Evolutionary conservation across 83 land plant species (phyloP).

Genomic region (Larix sibirica): DNA sequence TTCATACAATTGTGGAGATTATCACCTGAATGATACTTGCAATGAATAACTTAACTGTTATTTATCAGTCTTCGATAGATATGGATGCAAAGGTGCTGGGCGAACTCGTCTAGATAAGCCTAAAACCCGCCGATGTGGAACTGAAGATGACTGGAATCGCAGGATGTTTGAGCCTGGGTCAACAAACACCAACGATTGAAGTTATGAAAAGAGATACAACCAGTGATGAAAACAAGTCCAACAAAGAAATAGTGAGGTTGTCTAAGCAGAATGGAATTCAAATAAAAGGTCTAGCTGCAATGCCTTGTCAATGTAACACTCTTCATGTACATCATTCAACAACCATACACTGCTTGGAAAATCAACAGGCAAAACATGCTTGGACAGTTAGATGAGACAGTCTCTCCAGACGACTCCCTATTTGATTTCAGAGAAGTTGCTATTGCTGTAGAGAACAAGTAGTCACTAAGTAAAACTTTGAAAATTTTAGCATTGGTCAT

Average conservation of each 20-base stretch:
- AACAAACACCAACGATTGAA: background rate
- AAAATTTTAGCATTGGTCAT: no score
- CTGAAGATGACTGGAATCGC: slow-evolving; percentile 6
- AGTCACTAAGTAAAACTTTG: no score
- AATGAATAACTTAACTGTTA: background rate
- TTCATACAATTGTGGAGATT: background rate
- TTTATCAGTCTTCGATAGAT: slow-evolving; percentile 6
- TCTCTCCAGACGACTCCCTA: background rate
- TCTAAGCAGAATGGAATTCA: no score
- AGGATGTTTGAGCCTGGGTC: background rate
- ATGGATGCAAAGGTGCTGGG: slow-evolving; percentile 13
- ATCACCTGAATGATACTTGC: background rate
- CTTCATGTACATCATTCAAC: no score
- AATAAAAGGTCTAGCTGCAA: background rate
- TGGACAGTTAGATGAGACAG: background rate
- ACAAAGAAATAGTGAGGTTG: no score
- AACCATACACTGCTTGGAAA: background rate
- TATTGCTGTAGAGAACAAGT: background rate
- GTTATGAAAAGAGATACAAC: background rate
- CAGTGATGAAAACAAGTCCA: background rate
- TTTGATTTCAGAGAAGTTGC: background rate
- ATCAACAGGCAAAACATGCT: background rate
- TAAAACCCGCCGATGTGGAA: slow-evolving; percentile 11
- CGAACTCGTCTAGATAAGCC: slow-evolving; percentile 15
- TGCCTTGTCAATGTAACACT: background rate